Evolutionary conservation across 2,329 filamentous ascomycete species (phyloP), one percentile per base, ranked within the genome.

Genomic region (Raffaelea albimanens): DNA sequence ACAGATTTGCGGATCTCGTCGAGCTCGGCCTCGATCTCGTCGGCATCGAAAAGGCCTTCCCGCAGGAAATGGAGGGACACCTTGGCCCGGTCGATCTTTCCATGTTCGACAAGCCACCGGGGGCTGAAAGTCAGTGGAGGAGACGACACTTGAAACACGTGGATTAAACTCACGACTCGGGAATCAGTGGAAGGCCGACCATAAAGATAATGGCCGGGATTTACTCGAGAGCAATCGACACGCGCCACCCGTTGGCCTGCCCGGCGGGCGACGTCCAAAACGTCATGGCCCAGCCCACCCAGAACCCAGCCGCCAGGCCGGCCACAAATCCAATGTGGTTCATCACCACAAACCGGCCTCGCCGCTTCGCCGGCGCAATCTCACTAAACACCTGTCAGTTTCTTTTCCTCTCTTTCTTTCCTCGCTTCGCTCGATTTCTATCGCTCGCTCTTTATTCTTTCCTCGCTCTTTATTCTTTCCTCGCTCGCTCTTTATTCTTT

Each of bases 291-390:
- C 77, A 81, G 7, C 76, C 75, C 40, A 74, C 69, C 75, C 76
- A 79, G 48, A 79, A 75, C 0, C 75, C 76, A 5, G 57, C 55
- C 1, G 75, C 73, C 7, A 79, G 59, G 3, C 76, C 76, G 2
- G 67, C 66, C 21, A 80, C 70, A 49, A 80, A 72, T 3, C 77
- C 76, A 40, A 78, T 67, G 45, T 80, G 76, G 54, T 80, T 80
- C 59, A 80, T 67, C 10, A 78, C 74, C 1, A 80, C 75, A 49
- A 75, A 75, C 50, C 67, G 68, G 3, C 77, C 76, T 8, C 76
- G 66, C 48, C 76, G 64, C 13, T 63, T 66, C 0, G 75, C 72
- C 0, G 76, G 75, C 0, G 75, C 66, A 19, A 80, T 67, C 57
- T 80, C 76, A 55, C 75, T 78, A 38, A 16, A 9, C 31, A 34